Percentiles rank a stretch among this genome's conserved stretches.
These are phyloP conservation scores for Nicotiana otophora DNA, from an alignment of 257 asterid species.

Conservation along the genomic window DNA sequence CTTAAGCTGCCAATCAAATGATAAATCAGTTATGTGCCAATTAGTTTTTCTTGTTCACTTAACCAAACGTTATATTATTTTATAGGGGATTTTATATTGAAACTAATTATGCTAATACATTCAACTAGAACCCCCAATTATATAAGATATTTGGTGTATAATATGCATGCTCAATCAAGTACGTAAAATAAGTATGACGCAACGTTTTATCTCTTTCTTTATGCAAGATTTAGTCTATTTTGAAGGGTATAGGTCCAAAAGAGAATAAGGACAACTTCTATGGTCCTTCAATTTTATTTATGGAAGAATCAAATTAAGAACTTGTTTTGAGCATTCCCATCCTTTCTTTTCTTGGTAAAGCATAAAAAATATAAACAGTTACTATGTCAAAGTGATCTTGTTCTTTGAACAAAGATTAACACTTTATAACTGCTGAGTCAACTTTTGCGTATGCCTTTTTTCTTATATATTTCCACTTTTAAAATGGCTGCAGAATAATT, in stretches of 20 bases:
- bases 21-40: not conserved
- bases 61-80: not conserved
- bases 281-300: not conserved
- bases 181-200: not conserved
- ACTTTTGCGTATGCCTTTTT: not conserved
- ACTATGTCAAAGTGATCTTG: not conserved
- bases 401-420: not conserved
- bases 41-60: not conserved
- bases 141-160: not conserved
- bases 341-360: slow-evolving; percentile 2
- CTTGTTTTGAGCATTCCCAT: not conserved
- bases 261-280: slow-evolving; percentile 1
- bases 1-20: not conserved
- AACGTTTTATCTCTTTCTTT: not conserved
- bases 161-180: not conserved
- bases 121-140: not conserved
- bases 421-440: not conserved
- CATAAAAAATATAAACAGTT: not conserved
- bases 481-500: not conserved
- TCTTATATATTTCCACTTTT: not conserved
- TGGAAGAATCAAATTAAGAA: not conserved
- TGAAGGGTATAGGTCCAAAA: not conserved
- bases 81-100: not conserved
- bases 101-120: not conserved
- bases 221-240: not conserved